Evolutionary conservation across 148 eudicot genomes (phyloP), one percentile per base, ranked within the genome.

Genomic region (Heliamphora exappendiculata): DNA sequence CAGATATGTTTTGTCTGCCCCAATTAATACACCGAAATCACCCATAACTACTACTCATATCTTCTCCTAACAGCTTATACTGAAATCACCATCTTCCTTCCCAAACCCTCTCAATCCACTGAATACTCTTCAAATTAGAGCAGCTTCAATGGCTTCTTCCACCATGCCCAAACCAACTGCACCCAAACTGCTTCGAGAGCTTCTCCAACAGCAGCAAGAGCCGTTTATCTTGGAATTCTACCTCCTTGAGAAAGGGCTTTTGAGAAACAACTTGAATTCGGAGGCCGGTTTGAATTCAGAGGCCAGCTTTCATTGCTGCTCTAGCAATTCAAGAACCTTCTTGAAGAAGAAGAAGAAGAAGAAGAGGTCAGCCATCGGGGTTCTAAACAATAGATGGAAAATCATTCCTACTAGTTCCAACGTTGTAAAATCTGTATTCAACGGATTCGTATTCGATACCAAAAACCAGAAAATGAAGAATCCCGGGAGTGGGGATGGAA

Each of bases 151-250:
- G 88, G 87, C 90, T 54, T 77, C 83, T 44, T 80, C 81, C 60
- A 70, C 76, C 54, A 60, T 76, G 55, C 63, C 70, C 16, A 67
- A 68, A 60, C 66, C 66, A 59, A 53, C 4, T 31, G n/a, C 55
- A 53, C 59, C 78, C 55, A 91, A 79, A 67, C 86, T 84, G 33
- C 87, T 92, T 34, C 70, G 74, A 11, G 92, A 90, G 75, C 78
- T 84, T 47, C 88, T 91, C 44, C 68, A 86, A 62, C 91, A 91
- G 70, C 74, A 87, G 49, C 97, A 92, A 78, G 92, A 92, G 76
- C 92, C 97, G 3, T 92, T 92, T 74, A 62, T 79, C 36, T 58
- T 88, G 11, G 91, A 92, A 19, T 12, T 75, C 24, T 88, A 88
- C 79, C 87, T 91, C 49, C 73, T 81, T 22, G 93, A 88, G 37